Evolutionary conservation across 2,329 filamentous ascomycete genomes (phyloP).

Genomic region (Alternaria dauci): DNA sequence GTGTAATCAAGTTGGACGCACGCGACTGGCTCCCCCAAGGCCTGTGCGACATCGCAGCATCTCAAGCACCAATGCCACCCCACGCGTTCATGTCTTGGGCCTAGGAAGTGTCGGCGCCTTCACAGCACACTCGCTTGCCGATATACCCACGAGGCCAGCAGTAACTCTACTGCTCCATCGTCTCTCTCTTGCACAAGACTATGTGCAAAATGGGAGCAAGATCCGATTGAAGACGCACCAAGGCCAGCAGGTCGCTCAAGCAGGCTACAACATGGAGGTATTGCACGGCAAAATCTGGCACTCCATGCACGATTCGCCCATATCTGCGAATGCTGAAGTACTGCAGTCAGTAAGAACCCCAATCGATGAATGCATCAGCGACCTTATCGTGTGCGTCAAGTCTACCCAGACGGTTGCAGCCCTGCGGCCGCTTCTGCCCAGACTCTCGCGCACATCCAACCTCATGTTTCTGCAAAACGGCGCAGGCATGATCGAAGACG

Average conservation of each 20-base stretch:
- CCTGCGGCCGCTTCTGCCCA: slow-evolving; percentile 10
- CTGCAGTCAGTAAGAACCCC: neutral
- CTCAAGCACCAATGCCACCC: neutral
- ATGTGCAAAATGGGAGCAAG: neutral
- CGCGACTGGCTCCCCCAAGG: neutral
- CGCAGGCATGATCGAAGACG: slow-evolving; percentile 12
- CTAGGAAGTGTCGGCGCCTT: slow-evolving; percentile 11
- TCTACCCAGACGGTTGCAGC: slow-evolving; percentile 10
- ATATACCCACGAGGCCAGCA: slow-evolving; percentile 5
- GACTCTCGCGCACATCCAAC: neutral
- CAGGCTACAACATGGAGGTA: slow-evolving; percentile 10
- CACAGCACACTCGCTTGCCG: slow-evolving; percentile 15
- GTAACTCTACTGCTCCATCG: slow-evolving; percentile 13
- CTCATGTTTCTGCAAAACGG: slow-evolving; percentile 12
- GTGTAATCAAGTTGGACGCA: neutral
- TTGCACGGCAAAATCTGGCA: slow-evolving; percentile 3
- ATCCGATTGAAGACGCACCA: slow-evolving; percentile 8
- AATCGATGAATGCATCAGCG: slow-evolving; percentile 1
- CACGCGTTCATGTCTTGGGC: slow-evolving; percentile 14
- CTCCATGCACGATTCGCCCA: neutral
- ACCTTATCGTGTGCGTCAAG: slow-evolving; percentile 22
- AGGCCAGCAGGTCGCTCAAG: slow-evolving; percentile 4
- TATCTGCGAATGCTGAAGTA: neutral
- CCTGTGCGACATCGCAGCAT: neutral
- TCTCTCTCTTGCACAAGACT: slow-evolving; percentile 6